These are phyloP conservation scores for Deakozyma indianensis DNA, from an alignment of 805 yeast genomes.

Conservation along the genomic window DNA sequence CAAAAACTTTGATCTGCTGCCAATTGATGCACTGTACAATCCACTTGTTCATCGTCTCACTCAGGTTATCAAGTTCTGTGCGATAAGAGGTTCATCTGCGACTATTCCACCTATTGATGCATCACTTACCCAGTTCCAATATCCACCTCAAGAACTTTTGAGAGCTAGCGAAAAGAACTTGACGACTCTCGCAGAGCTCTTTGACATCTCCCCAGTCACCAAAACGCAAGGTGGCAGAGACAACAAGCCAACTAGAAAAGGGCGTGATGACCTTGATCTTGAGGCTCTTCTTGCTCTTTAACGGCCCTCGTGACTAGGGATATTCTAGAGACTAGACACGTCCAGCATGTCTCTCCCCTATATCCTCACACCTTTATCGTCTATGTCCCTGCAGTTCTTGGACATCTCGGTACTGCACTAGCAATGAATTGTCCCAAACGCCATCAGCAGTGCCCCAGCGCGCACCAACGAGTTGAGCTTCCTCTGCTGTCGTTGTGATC, in stretches of 20 bases:
- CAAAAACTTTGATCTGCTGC: neutral
- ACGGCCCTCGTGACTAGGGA: too few relatives aligned
- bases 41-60: neutral
- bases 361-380: too few relatives aligned
- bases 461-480: neutral
- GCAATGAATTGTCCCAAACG: neutral
- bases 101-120: neutral
- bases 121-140: neutral
- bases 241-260: neutral
- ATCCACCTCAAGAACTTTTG: neutral
- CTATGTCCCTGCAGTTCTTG: neutral
- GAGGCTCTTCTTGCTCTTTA: neutral
- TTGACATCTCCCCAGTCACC: neutral
- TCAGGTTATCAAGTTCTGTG: neutral
- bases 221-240: neutral
- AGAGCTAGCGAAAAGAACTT: neutral
- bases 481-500: neutral
- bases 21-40: neutral
- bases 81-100: neutral
- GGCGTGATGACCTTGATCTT: constrained; percentile 1
- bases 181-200: neutral
- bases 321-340: too few relatives aligned
- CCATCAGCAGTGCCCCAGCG: neutral
- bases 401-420: neutral
- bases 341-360: too few relatives aligned